phyloP scores from a whole-genome alignment of 2,329 filamentous ascomycete genomes.

The Coleophoma cylindrospora region DNA sequence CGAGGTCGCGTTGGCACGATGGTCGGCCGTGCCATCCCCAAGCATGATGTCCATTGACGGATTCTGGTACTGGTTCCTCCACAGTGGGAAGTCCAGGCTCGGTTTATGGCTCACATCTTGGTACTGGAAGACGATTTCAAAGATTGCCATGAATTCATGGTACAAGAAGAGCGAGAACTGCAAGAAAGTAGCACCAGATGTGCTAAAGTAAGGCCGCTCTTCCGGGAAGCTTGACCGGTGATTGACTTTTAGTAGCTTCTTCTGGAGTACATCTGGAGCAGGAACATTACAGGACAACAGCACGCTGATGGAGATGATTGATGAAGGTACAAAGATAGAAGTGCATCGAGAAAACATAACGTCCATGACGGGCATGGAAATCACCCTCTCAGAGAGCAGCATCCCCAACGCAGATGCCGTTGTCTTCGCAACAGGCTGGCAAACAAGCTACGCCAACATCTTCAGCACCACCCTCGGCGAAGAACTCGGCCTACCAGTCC shows the following conservation, averaged over 20 bases:
- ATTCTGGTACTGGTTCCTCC: constrained; percentile 9
- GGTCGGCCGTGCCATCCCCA: neutral
- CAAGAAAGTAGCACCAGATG: constrained; percentile 2
- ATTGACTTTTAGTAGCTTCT: neutral
- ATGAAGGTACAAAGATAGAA: constrained; percentile 3
- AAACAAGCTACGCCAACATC: constrained; percentile 10
- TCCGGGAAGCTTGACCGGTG: neutral
- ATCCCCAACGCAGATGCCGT: constrained; percentile 1
- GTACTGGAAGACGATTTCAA: constrained; percentile 2
- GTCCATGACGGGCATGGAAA: neutral
- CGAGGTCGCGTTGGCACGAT: neutral
- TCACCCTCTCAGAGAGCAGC: constrained; percentile 2
- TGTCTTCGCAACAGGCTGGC: constrained; percentile 8
- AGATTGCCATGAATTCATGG: constrained; percentile 32
- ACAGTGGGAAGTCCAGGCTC: constrained; percentile 4
- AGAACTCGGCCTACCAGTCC: constrained; percentile 2
- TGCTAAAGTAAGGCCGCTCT: neutral
- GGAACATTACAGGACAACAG: constrained; percentile 3
- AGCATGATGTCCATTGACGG: constrained; percentile 4
- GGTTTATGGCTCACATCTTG: constrained; percentile 3
- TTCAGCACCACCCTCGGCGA: neutral
- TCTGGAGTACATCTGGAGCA: constrained; percentile 1
- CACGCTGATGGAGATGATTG: constrained; percentile 3
- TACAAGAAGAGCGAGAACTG: constrained; percentile 33
- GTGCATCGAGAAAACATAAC: constrained; percentile 2